Percentiles rank a stretch among this genome's conserved stretches.
Evolutionary conservation across 176 grass and related monocot species (phyloP).

Genomic region (Thalia dealbata): DNA sequence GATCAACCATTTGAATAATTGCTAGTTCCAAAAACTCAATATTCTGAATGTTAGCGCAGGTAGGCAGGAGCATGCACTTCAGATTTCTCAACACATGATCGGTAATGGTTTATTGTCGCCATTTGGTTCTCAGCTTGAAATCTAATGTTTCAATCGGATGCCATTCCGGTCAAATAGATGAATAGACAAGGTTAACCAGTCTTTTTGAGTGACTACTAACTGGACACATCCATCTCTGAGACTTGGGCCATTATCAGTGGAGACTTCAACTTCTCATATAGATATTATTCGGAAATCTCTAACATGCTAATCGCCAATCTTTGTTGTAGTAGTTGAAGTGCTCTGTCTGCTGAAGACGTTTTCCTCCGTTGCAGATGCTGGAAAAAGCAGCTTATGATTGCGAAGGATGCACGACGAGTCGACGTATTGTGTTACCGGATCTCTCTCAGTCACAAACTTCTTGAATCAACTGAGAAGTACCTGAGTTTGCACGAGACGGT

Average conservation of each 20-base stretch:
- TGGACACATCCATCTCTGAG: neutral
- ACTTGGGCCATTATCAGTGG: neutral
- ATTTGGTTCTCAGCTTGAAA: too few species aligned
- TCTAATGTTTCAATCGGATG: too few species aligned
- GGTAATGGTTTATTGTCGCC: too few species aligned
- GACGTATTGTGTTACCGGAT: constrained; percentile 88
- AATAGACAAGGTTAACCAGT: neutral
- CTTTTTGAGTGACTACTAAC: neutral
- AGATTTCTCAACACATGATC: too few species aligned
- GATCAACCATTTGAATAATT: too few species aligned
- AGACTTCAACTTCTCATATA: neutral
- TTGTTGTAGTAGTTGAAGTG: neutral
- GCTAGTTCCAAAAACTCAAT: neutral
- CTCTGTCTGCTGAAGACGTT: constrained; percentile 1
- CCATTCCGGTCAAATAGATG: neutral
- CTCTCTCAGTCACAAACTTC: constrained; percentile 66
- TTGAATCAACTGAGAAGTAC: constrained; percentile 56
- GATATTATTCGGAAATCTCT: too few species aligned
- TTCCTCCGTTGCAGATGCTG: constrained; percentile 62
- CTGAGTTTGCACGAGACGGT: constrained; percentile 61
- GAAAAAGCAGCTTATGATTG: constrained; percentile 88
- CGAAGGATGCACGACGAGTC: constrained; percentile 81
- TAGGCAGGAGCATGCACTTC: too few species aligned
- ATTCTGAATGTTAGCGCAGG: neutral
- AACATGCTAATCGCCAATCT: too few species aligned